phyloP scores from a whole-genome alignment of 169 alveolate genomes.

The Besnoitia besnoiti region DNA sequence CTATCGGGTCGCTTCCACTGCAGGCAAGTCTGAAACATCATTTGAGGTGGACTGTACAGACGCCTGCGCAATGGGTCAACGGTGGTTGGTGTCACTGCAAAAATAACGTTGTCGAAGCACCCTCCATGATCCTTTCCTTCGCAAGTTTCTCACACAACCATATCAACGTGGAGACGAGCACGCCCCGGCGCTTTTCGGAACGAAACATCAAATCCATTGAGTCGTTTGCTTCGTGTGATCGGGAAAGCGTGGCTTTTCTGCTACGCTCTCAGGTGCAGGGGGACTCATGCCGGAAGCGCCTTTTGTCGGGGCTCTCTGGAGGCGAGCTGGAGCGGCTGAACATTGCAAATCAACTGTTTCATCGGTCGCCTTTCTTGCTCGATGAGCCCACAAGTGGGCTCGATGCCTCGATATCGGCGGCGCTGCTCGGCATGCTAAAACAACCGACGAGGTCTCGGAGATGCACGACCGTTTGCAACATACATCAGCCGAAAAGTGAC shows the following conservation, averaged over 20 bases:
- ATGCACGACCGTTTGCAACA: conserved; percentile 77
- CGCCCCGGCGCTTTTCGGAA: too few species aligned
- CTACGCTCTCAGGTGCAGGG: conserved; percentile 43
- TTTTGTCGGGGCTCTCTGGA: conserved; percentile 80
- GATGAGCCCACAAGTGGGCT: conserved; percentile 91
- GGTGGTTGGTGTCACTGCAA: too few species aligned
- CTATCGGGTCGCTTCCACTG: too few species aligned
- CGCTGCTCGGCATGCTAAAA: conserved; percentile 71
- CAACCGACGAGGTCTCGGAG: conserved; percentile 64
- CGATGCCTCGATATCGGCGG: conserved; percentile 83
- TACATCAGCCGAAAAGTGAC: conserved; percentile 79
- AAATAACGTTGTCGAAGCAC: too few species aligned
- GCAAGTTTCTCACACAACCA: too few species aligned
- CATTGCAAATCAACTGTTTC: conserved; percentile 85
- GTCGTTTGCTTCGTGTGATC: too few species aligned
- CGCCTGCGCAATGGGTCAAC: too few species aligned
- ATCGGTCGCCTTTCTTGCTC: conserved; percentile 84
- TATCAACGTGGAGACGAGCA: too few species aligned
- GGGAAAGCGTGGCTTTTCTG: background rate
- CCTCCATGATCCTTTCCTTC: too few species aligned
- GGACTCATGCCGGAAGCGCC: conserved; percentile 51
- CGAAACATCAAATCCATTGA: too few species aligned
- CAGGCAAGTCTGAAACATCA: too few species aligned
- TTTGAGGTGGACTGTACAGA: too few species aligned
- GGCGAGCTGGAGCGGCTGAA: conserved; percentile 86